Base-by-base conservation (phyloP, 306 rosid genomes). In the Lathyrus tuberosus region DNA sequence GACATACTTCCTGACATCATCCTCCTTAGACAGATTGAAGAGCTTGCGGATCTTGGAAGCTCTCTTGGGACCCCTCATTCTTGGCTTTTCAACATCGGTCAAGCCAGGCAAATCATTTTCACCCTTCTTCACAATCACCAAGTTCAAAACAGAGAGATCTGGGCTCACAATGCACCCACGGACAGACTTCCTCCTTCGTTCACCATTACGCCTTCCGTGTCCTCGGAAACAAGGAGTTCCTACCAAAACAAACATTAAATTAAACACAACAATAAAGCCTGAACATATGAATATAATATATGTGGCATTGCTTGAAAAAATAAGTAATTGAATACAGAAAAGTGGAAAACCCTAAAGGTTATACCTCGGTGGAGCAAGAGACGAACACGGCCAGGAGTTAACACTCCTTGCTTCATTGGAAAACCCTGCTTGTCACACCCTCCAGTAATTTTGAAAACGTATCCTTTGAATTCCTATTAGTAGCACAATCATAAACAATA, bases 121-220 rank as follows among this genome's bases (percentile, higher is more conserved):
- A 58, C 82, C 82, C 65, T 78, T 78, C 78, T 78, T 78, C 44
- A 78, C 82, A 72, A 78, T 78, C 0, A 78, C 82, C 78, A 78
- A 65, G 78, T 78, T 72, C 59, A 78, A 8, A 40, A 78, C 82
- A 66, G 82, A 78, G 35, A 78, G 82, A 24, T 78, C 78, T 28
- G 82, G 82, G 70, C 82, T 78, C 17, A 78, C 82, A 59, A 78
- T 78, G 78, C 78, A 78, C 26, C 82, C 82, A 14, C 82, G 82
- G 1, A 78, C 82, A 66, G 82, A 78, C 78, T 78, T 78, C 65
- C 82, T 78, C 65, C 82, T 78, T 0, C 82, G 74, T 60, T 78
- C 82, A 6, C 82, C 82, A 66, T 49, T 78, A 8, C 78, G 78
- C 65, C 82, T 72, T 66, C 82, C 82, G 40, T 78, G 60, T 17